These are phyloP conservation scores for Colletotrichum sansevieriae DNA, from an alignment of 2,329 filamentous ascomycete species.

Conservation along the genomic window DNA sequence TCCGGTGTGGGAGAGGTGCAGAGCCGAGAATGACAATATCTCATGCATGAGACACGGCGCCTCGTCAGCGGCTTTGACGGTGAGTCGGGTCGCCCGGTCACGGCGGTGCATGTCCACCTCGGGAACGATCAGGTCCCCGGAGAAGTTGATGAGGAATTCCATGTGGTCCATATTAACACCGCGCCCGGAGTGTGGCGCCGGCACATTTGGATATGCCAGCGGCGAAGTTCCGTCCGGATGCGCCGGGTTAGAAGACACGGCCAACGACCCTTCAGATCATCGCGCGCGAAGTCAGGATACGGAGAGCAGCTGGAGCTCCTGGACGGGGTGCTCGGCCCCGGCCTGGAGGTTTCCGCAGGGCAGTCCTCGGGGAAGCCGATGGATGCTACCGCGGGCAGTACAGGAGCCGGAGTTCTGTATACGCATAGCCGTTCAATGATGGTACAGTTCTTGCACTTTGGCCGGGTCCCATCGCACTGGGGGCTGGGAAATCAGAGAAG, in stretches of 20 bases:
- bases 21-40: constrained; percentile 53
- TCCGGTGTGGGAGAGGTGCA: constrained; percentile 49
- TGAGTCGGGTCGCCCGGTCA: constrained; percentile 40
- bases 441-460: constrained; percentile 47
- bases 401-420: constrained; percentile 36
- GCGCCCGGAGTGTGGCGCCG: constrained; percentile 12
- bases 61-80: constrained; percentile 45
- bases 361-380: too few species aligned
- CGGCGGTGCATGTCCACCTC: constrained; percentile 44
- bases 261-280: neutral
- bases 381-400: too few species aligned
- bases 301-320: neutral
- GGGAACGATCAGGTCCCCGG: constrained; percentile 45
- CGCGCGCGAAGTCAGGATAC: neutral
- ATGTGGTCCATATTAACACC: constrained; percentile 51
- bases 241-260: neutral
- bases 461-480: constrained; percentile 49
- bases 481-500: constrained; percentile 1
- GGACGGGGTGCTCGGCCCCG: too few species aligned
- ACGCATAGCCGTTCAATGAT: constrained; percentile 47
- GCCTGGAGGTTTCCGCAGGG: too few species aligned
- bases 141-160: constrained; percentile 52
- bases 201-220: constrained; percentile 12
- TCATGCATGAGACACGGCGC: constrained; percentile 53
- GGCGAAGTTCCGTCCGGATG: neutral